These are phyloP conservation scores for Verticillium alfalfae DNA, from an alignment of 2,329 filamentous ascomycete species.

Conservation along the genomic window DNA sequence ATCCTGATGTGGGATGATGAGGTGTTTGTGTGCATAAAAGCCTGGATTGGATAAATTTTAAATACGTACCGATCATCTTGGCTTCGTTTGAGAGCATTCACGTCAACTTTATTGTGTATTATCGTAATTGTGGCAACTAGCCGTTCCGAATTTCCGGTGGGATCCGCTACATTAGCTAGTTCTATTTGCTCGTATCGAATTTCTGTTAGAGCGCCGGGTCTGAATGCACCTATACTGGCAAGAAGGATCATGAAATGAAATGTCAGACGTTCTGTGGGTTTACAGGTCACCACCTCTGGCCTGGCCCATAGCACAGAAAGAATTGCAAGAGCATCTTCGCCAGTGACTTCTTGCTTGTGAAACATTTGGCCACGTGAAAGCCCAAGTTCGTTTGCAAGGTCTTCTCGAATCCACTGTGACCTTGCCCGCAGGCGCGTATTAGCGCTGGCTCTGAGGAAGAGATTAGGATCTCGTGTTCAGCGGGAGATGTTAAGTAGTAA, in stretches of 20 bases:
- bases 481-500: neutral
- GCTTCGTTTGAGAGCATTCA: neutral
- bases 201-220: neutral
- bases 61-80: neutral
- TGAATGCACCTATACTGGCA: neutral
- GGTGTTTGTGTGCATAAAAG: neutral
- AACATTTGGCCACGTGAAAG: neutral
- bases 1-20: neutral
- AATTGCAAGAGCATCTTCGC: neutral
- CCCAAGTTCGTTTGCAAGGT: neutral
- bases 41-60: neutral
- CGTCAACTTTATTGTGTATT: neutral
- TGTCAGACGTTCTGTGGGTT: neutral
- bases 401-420: neutral
- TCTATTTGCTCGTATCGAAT: neutral
- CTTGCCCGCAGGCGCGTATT: neutral
- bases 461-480: neutral
- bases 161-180: neutral
- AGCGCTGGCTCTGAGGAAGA: neutral
- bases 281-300: neutral
- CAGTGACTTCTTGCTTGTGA: neutral
- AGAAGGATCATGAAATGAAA: constrained; percentile 8
- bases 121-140: neutral
- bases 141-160: neutral
- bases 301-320: neutral